phyloP scores from a whole-genome alignment of 371 early-diverging fungal genomes.

The Syncephalastrum monosporum region DNA sequence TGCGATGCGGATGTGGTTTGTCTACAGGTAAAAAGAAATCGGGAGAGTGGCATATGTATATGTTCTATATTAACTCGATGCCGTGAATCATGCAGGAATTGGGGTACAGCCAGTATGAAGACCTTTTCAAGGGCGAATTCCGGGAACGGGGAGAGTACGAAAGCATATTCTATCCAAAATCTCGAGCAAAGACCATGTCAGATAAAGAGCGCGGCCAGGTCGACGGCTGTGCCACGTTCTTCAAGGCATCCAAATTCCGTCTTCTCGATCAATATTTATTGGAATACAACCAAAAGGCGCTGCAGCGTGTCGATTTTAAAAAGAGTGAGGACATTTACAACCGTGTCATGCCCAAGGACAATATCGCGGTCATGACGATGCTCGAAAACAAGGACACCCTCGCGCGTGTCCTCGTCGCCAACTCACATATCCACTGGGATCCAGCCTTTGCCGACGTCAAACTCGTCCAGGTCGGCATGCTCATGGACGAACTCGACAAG shows the following conservation, averaged over 20 bases:
- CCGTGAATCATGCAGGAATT: conserved; percentile 68
- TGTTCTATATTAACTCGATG: too few species aligned
- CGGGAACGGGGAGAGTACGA: conserved; percentile 81
- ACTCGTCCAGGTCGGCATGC: conserved; percentile 94
- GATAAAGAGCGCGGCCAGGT: conserved; percentile 87
- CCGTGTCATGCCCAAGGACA: conserved; percentile 96
- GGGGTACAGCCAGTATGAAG: conserved; percentile 82
- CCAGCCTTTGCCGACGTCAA: conserved; percentile 96
- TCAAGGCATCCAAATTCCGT: conserved; percentile 54
- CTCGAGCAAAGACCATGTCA: conserved; percentile 89
- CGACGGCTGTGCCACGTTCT: conserved; percentile 99
- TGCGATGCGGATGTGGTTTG: conserved; percentile 95
- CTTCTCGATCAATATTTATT: conserved; percentile 80
- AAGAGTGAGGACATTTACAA: conserved; percentile 92
- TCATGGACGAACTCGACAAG: conserved; percentile 87
- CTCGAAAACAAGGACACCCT: conserved; percentile 81
- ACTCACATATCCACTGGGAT: conserved; percentile 95
- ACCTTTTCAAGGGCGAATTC: conserved; percentile 79
- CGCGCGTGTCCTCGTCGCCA: conserved; percentile 80
- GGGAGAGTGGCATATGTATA: too few species aligned
- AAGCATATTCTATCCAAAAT: conserved; percentile 93
- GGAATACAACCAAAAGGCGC: conserved; percentile 93
- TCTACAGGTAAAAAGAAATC: conserved; percentile 75
- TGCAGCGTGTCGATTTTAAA: conserved; percentile 85
- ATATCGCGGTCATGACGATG: conserved; percentile 88